A percentile compares a stretch with the other conserved stretches of the same genome.
phyloP scores from a whole-genome alignment of 139 green algal genomes.

The Diplosphaera chodatii region DNA sequence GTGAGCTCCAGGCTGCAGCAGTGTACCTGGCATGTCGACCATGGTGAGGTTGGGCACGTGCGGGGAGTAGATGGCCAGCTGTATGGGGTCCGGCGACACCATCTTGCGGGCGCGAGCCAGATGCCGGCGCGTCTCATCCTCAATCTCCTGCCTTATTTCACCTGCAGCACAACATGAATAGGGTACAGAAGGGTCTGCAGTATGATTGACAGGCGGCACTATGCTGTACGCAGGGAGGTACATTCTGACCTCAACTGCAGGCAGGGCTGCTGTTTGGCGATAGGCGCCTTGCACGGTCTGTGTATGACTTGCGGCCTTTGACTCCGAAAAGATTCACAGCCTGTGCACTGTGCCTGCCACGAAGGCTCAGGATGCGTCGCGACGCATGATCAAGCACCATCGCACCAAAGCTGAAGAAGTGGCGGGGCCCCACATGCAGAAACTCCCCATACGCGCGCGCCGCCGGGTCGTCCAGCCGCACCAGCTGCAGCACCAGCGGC shows the following conservation, averaged over 20 bases:
- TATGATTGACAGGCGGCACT: too few species aligned
- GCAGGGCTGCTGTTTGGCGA: too few species aligned
- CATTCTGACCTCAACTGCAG: too few species aligned
- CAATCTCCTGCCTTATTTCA: conserved; percentile 80
- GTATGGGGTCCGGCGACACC: conserved; percentile 86
- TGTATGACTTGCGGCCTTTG: too few species aligned
- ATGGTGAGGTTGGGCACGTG: conserved; percentile 85
- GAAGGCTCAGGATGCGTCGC: too few species aligned
- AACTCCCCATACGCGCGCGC: conserved; percentile 83
- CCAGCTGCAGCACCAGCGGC: conserved; percentile 81
- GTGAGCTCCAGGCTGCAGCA: too few species aligned
- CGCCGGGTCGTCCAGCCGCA: conserved; percentile 62
- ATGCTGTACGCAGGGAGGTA: too few species aligned
- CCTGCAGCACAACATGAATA: conserved; percentile 41
- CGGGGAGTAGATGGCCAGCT: conserved; percentile 78
- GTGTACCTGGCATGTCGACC: conserved; percentile 84
- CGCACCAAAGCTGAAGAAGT: conserved; percentile 67
- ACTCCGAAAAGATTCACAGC: too few species aligned
- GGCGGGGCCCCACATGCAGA: conserved; percentile 60
- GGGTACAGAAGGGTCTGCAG: too few species aligned
- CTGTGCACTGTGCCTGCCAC: conserved; percentile 17
- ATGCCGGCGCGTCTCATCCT: conserved; percentile 75
- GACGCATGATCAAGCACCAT: too few species aligned
- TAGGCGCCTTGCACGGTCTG: too few species aligned
- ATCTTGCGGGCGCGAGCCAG: conserved; percentile 52